Evolutionary conservation across 1,139 yeast species (phyloP).

Genomic region (Lodderomyces pseudojiufengensis): DNA sequence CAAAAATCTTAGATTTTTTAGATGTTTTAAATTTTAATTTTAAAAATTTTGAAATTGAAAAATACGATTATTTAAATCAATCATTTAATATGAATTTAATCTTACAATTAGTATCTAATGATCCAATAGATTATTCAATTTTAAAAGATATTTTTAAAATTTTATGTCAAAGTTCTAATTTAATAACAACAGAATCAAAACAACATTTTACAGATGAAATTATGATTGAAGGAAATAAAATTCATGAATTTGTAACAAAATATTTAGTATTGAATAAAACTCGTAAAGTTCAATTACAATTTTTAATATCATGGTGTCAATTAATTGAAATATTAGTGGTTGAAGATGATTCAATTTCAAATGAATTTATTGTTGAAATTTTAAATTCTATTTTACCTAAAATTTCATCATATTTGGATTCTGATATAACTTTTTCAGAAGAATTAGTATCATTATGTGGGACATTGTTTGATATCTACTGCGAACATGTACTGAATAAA

Average conservation of each 20-base stretch:
- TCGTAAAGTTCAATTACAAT: constrained; percentile 52
- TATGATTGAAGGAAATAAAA: constrained; percentile 25
- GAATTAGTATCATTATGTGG: constrained; percentile 76
- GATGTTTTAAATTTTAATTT: constrained; percentile 63
- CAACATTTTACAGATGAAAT: constrained; percentile 23
- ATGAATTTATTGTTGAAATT: constrained; percentile 66
- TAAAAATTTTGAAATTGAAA: constrained; percentile 33
- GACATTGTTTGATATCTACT: constrained; percentile 59
- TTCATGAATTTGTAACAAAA: constrained; percentile 38
- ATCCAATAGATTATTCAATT: constrained; percentile 18
- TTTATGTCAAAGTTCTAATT: constrained; percentile 22
- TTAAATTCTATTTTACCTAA: constrained; percentile 75
- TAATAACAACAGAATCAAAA: constrained; percentile 20
- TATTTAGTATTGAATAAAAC: constrained; percentile 44
- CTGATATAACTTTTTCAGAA: constrained; percentile 65
- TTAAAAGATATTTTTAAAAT: constrained; percentile 23
- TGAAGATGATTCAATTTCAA: constrained; percentile 39
- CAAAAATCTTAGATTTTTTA: constrained; percentile 62
- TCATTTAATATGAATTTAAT: constrained; percentile 29
- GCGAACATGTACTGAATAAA: constrained; percentile 23
- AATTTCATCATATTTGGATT: constrained; percentile 67
- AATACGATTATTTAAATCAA: constrained; percentile 39
- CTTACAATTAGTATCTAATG: constrained; percentile 21
- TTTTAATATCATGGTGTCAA: constrained; percentile 80
- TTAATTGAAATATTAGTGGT: constrained; percentile 68